Percentiles rank a stretch among this genome's conserved stretches.
phyloP scores from a whole-genome alignment of 495 filamentous ascomycete genomes.

The Aspergillus sparsus region DNA sequence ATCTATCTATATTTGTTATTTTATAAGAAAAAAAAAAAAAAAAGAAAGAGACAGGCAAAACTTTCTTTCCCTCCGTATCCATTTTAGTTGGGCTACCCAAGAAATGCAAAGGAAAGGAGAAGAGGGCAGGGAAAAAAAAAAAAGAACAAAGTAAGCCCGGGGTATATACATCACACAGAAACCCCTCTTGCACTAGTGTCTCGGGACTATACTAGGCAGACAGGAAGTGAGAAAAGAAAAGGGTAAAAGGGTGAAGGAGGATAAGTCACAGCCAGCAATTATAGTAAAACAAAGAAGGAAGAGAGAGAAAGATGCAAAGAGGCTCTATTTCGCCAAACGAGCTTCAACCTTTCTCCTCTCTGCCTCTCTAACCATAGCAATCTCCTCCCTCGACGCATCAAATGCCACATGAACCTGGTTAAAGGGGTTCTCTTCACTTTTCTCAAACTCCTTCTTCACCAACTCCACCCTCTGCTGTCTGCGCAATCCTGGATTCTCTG shows the following conservation, averaged over 20 bases:
- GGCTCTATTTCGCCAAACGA: conserved; percentile 51
- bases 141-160: conserved; percentile 10
- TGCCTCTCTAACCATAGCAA: conserved; percentile 60
- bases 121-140: neutral
- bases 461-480: conserved; percentile 77
- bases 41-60: too few species aligned
- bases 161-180: conserved; percentile 23
- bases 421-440: conserved; percentile 89
- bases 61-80: too few species aligned
- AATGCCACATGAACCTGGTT: conserved; percentile 74
- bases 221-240: neutral
- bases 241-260: too few species aligned
- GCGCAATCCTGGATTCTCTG: conserved; percentile 75
- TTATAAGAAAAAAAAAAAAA: too few species aligned
- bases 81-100: too few species aligned
- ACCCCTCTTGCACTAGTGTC: neutral
- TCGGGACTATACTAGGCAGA: too few species aligned
- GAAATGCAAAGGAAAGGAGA: neutral
- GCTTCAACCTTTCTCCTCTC: conserved; percentile 77
- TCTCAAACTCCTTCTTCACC: conserved; percentile 87
- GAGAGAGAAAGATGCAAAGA: conserved; percentile 9
- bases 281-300: neutral
- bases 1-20: too few species aligned
- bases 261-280: too few species aligned
- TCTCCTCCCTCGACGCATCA: conserved; percentile 78